Evolutionary conservation across 2,329 filamentous ascomycete genomes (phyloP).

Genomic region (Orbilia blumenaviensis): DNA sequence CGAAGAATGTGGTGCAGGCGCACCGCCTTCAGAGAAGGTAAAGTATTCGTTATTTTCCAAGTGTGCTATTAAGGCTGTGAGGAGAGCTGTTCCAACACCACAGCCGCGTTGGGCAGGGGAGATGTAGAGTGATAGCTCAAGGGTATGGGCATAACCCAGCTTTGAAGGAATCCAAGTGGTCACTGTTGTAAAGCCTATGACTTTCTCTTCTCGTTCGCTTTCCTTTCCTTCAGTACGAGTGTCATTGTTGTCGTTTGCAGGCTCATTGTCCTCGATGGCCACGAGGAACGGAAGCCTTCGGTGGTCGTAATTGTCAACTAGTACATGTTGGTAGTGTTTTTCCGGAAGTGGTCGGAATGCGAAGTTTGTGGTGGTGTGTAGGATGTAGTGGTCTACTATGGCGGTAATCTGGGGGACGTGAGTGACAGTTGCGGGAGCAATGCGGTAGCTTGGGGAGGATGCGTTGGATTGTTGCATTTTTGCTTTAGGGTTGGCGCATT

Average conservation of each 20-base stretch:
- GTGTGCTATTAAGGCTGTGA: not conserved
- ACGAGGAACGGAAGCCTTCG: slow-evolving; percentile 29
- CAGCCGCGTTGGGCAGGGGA: slow-evolving; percentile 10
- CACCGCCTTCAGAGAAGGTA: slow-evolving; percentile 23
- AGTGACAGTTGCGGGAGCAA: not conserved
- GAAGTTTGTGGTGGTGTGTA: slow-evolving; percentile 14
- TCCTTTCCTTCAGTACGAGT: not conserved
- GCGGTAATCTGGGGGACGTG: slow-evolving; percentile 30
- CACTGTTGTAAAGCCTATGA: slow-evolving; percentile 19
- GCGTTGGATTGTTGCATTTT: slow-evolving; percentile 44
- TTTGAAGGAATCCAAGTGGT: slow-evolving; percentile 12
- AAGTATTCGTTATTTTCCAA: slow-evolving; percentile 29
- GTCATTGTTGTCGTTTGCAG: not conserved
- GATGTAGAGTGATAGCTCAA: slow-evolving; percentile 33
- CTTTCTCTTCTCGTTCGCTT: not conserved
- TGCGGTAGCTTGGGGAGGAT: not conserved
- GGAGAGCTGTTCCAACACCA: slow-evolving; percentile 6
- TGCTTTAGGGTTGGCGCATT: not conserved
- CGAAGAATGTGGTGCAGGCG: not conserved
- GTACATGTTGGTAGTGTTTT: not conserved
- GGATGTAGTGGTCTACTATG: slow-evolving; percentile 37
- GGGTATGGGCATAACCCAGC: slow-evolving; percentile 32
- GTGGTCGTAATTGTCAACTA: not conserved
- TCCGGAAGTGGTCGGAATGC: not conserved
- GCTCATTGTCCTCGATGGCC: slow-evolving; percentile 7